Conservation (phyloP, 495 filamentous ascomycete genomes). For the Hypoxylon perforatum region DNA sequence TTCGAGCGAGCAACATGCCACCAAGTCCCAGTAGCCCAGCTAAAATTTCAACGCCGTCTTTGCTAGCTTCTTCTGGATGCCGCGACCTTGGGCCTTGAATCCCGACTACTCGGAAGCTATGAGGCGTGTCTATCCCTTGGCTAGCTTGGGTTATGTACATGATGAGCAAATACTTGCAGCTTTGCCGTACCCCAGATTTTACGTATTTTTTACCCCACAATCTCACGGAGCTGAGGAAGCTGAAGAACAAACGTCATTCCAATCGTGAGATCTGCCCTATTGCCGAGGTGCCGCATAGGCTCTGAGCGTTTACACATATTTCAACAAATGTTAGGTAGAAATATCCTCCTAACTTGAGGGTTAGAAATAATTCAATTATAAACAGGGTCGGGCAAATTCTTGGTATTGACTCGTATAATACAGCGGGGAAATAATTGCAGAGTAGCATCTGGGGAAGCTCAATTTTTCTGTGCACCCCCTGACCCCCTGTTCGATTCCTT, state of each 20-base stretch:
- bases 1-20: conserved; percentile 24
- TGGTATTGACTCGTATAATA: conserved; percentile 12
- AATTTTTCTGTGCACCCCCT: too few relatives aligned
- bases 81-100: conserved; percentile 1
- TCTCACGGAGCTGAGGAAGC: conserved; percentile 36
- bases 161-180: too few relatives aligned
- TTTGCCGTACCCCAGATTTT: conserved; percentile 38
- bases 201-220: conserved; percentile 36
- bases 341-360: too few relatives aligned
- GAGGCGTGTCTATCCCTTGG: conserved; percentile 21
- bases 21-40: conserved; percentile 3
- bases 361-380: too few relatives aligned
- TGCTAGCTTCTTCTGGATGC: conserved; percentile 14
- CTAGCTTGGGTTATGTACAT: conserved; percentile 5
- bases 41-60: background rate
- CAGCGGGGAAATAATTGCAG: conserved; percentile 30
- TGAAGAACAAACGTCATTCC: conserved; percentile 14
- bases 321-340: background rate
- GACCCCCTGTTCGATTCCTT: background rate
- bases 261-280: background rate
- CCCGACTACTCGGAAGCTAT: conserved; percentile 2
- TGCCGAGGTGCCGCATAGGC: conserved; percentile 6
- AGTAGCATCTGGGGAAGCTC: conserved; percentile 26
- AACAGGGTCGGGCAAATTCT: background rate
- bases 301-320: background rate